Conservation (phyloP, 148 eudicot species). For the Rhododendron henanense region DNA sequence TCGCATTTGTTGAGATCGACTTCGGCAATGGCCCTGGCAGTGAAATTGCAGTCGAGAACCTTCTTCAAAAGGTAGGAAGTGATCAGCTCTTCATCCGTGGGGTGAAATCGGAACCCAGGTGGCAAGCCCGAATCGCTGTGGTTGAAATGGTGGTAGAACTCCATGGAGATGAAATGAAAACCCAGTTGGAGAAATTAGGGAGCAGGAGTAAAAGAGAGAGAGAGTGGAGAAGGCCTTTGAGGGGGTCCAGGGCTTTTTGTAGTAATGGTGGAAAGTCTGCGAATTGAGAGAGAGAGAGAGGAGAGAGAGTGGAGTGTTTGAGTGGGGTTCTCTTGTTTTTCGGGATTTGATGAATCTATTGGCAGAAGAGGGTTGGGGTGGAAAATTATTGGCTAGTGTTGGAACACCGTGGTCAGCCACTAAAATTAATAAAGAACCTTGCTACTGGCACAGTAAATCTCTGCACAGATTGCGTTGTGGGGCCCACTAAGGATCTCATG, state of each 20-base stretch:
- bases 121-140: constrained; percentile 52
- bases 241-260: not conserved
- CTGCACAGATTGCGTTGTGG: too few relatives aligned
- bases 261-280: not conserved
- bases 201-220: not conserved
- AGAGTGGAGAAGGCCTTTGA: not conserved
- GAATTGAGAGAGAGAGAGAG: not conserved
- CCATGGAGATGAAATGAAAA: not conserved
- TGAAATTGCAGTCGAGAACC: constrained; percentile 65
- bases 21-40: constrained; percentile 82
- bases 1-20: constrained; percentile 97
- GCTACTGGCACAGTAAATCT: too few relatives aligned
- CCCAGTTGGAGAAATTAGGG: not conserved
- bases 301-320: constrained; percentile 2
- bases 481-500: too few relatives aligned
- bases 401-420: not conserved
- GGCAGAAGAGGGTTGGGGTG: not conserved
- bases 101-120: constrained; percentile 90
- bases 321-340: constrained; percentile 1
- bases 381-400: not conserved
- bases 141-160: not conserved
- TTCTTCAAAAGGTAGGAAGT: constrained; percentile 81
- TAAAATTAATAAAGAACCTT: too few relatives aligned
- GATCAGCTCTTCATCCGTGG: constrained; percentile 93
- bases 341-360: constrained; percentile 23